phyloP scores from a whole-genome alignment of 2,329 filamentous ascomycete species.

The Ophiostoma ulmi region DNA sequence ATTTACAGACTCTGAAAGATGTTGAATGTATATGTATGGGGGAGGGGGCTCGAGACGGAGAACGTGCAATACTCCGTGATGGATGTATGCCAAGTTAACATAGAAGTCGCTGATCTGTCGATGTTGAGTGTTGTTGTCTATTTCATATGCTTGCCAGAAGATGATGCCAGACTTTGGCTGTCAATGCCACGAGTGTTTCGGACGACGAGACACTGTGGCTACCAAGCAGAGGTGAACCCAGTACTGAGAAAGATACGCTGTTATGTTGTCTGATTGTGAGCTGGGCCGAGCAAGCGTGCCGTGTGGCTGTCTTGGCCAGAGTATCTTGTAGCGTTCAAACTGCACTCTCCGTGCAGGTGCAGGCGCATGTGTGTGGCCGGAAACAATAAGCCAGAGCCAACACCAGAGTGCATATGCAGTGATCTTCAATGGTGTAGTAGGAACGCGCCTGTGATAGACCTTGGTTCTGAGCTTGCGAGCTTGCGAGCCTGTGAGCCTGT shows the following conservation, averaged over 20 bases:
- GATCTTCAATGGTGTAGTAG: slow-evolving; percentile 31
- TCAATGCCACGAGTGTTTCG: neutral
- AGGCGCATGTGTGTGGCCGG: slow-evolving; percentile 19
- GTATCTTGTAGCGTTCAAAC: neutral
- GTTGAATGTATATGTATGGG: neutral
- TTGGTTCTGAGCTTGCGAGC: neutral
- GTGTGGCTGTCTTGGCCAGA: neutral
- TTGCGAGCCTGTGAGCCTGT: neutral
- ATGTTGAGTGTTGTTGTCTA: neutral
- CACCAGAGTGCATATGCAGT: slow-evolving; percentile 37
- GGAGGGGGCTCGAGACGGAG: neutral
- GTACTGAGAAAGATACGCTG: neutral
- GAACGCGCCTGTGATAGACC: slow-evolving; percentile 18
- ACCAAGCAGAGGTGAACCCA: slow-evolving; percentile 5
- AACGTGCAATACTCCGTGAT: neutral
- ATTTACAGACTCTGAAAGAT: neutral
- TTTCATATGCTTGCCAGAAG: neutral
- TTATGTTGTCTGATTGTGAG: neutral
- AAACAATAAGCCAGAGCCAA: slow-evolving; percentile 5
- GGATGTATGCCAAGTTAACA: neutral
- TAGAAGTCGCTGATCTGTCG: neutral
- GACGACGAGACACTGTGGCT: neutral
- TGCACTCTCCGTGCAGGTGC: slow-evolving; percentile 23
- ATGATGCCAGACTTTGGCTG: neutral
- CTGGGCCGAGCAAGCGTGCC: neutral